A percentile compares a stretch with the other conserved stretches of the same genome.
Conservation (phyloP, 192 early-diverging fungal genomes). For the Coemansia sp. region DNA sequence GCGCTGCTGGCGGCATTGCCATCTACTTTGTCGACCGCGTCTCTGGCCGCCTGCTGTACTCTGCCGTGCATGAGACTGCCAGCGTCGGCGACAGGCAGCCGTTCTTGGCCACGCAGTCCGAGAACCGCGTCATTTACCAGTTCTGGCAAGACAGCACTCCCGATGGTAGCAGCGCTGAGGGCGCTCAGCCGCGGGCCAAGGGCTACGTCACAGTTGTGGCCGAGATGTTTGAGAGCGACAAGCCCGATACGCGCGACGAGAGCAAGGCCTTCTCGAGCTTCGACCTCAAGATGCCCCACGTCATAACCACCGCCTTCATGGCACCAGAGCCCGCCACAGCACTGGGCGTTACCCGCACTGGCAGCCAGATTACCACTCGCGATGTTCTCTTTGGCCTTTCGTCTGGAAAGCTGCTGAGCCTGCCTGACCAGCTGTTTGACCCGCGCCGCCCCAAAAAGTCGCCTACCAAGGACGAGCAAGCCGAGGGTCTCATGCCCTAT, state of each 20-base stretch:
- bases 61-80: constrained; percentile 64
- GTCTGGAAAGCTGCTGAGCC: constrained; percentile 43
- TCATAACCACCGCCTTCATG: constrained; percentile 74
- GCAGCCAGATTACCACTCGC: constrained; percentile 81
- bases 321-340: constrained; percentile 76
- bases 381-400: constrained; percentile 72
- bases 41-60: constrained; percentile 81
- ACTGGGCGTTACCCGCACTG: constrained; percentile 83
- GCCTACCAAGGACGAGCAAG: constrained; percentile 81
- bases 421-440: constrained; percentile 72
- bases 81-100: constrained; percentile 44
- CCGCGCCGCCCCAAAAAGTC: constrained; percentile 72
- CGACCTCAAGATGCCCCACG: constrained; percentile 66
- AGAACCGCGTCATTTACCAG: constrained; percentile 88
- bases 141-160: constrained; percentile 82
- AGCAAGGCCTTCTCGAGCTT: constrained; percentile 81
- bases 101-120: constrained; percentile 73
- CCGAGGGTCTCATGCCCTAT: constrained; percentile 86
- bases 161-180: constrained; percentile 9
- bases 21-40: constrained; percentile 90
- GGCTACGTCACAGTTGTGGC: constrained; percentile 80
- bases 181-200: constrained; percentile 44
- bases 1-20: constrained; percentile 49
- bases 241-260: constrained; percentile 66
- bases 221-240: constrained; percentile 87